Percentiles rank a stretch among this genome's conserved stretches.
Evolutionary conservation across 495 filamentous ascomycete genomes (phyloP).

Genomic region (Gamarada debralockiae): DNA sequence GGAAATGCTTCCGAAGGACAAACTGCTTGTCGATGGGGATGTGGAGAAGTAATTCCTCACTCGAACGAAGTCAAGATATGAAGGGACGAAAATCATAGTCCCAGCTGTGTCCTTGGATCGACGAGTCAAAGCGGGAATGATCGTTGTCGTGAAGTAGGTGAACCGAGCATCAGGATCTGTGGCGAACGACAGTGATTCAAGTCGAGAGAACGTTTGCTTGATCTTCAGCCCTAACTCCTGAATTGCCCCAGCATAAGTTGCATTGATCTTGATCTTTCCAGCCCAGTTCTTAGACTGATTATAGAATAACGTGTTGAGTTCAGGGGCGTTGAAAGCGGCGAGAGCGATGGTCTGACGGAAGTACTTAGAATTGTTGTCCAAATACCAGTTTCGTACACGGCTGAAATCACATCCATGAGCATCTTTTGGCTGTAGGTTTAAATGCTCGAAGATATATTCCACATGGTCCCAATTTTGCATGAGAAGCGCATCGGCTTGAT

Average conservation of each 20-base stretch:
- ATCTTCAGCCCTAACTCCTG: conserved; percentile 59
- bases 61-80: conserved; percentile 90
- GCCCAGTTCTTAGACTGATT: conserved; percentile 73
- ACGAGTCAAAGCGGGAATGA: conserved; percentile 70
- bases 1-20: conserved; percentile 82
- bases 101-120: conserved; percentile 47
- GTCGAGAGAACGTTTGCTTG: conserved; percentile 88
- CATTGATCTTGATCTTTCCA: conserved; percentile 69
- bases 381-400: conserved; percentile 85
- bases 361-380: conserved; percentile 76
- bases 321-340: conserved; percentile 80
- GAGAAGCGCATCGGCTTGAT: conserved; percentile 87
- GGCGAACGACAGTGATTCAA: conserved; percentile 61
- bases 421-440: conserved; percentile 86
- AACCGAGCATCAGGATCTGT: conserved; percentile 88
- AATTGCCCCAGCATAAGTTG: conserved; percentile 64
- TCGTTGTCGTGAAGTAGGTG: conserved; percentile 76
- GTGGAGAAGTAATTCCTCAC: conserved; percentile 86
- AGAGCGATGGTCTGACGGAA: conserved; percentile 82
- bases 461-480: conserved; percentile 99
- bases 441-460: conserved; percentile 82
- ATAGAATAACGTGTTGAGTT: conserved; percentile 76
- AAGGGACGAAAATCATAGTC: conserved; percentile 82
- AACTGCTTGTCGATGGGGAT: conserved; percentile 56
- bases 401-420: conserved; percentile 93